Base-by-base conservation (phyloP, 2,329 filamentous ascomycete species). In the Fonsecaea pedrosoi region DNA sequence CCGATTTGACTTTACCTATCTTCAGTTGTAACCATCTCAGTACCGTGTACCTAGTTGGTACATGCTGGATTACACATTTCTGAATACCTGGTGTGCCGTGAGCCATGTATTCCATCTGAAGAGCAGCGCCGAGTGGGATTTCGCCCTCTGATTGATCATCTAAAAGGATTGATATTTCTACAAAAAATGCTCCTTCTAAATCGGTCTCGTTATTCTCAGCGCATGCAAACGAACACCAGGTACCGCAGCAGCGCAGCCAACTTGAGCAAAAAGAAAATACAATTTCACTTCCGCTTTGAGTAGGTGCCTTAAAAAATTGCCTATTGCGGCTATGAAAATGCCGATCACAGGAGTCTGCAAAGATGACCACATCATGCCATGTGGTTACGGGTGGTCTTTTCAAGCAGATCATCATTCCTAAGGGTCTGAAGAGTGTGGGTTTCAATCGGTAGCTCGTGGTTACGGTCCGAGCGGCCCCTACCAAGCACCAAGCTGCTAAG, bases 271-370 rank as follows among this genome's bases (percentile, higher is more conserved):
- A 3, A 45, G 5, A n/a, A 18, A 13, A 12, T 50, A 25, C 45
- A 10, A 50, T 10, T 50, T 13, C 18, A 45, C 45, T 37, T 9
- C 53, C 30, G 6, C 15, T 35, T 55, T 37, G 34, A 10, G 53
- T 55, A 55, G 53, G 53, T 55, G 53, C 53, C 18, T 55, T 55
- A 35, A 55, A 55, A 55, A 55, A 18, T 55, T 55, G 12, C 53
- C 53, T 35, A n/a, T 55, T 55, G 2, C 30, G 25, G 53, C 34
- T 55, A 55, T n/a, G 30, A 37, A 34, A 35, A 4, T 37, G 53
- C 30, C 53, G 53, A 55, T 55, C 53, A 50, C 25, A 50, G 18
- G 45, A n/a, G 45, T 50, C 45, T 10, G 21, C 45, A 10, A 21
- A 12, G 45, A 50, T 50, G 45, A 50, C 18, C 45, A 50, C 45